Percentiles rank a stretch among this genome's conserved stretches.
Evolutionary conservation across 805 yeast species (phyloP).

Genomic region (Candida tammaniensis): DNA sequence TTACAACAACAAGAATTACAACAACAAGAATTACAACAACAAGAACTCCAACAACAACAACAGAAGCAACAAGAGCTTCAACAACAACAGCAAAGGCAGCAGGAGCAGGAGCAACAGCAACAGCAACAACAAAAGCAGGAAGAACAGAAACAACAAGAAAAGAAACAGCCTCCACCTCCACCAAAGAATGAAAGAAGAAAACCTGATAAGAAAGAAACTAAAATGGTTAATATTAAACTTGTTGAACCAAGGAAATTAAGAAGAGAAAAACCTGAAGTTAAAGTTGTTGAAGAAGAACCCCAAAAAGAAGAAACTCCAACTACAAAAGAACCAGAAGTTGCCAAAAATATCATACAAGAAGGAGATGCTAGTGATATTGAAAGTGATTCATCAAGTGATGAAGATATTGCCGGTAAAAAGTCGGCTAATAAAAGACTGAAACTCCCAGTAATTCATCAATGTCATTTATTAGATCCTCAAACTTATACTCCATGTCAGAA

Average conservation of each 20-base stretch:
- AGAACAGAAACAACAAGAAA: background rate
- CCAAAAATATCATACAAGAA: constrained; percentile 1
- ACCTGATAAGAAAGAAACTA: too few species aligned
- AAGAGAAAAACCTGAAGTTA: background rate
- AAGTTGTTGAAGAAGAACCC: background rate
- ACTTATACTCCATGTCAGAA: constrained; percentile 32
- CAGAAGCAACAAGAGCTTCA: background rate
- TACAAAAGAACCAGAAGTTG: background rate
- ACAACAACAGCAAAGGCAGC: background rate
- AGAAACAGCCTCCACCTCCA: background rate
- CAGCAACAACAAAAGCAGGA: background rate
- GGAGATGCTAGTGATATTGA: constrained; percentile 1
- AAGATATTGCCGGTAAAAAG: background rate
- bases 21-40: too few species aligned
- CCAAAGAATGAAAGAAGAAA: too few species aligned
- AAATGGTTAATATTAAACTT: too few species aligned
- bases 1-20: too few species aligned
- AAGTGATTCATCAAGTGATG: constrained; percentile 1
- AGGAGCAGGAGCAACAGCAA: background rate
- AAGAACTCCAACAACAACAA: too few species aligned
- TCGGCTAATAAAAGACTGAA: constrained; percentile 5
- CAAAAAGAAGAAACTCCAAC: background rate
- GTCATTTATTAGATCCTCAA: constrained; percentile 35
- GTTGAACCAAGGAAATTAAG: too few species aligned
- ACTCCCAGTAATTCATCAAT: constrained; percentile 34